These are phyloP conservation scores for Verticillium dahliae DNA, from an alignment of 2,329 filamentous ascomycete species.

Conservation along the genomic window DNA sequence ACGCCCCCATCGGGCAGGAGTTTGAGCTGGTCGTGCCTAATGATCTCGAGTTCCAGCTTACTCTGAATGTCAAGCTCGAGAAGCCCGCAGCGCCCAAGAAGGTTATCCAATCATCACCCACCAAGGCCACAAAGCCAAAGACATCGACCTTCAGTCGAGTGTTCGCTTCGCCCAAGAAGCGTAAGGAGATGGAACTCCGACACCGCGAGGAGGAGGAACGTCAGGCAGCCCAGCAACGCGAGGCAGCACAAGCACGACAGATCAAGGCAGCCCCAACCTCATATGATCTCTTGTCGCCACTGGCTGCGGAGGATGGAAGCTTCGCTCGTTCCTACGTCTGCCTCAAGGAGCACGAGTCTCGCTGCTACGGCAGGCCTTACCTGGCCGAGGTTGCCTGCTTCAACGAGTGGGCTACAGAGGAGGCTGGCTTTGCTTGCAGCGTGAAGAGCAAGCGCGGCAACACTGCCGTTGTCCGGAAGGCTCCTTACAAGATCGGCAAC, in stretches of 20 bases:
- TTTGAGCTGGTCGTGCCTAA: slow-evolving; percentile 97
- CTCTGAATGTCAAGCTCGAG: slow-evolving; percentile 89
- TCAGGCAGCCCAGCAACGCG: slow-evolving; percentile 55
- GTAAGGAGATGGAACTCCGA: slow-evolving; percentile 84
- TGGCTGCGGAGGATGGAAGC: slow-evolving; percentile 86
- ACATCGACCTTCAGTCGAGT: slow-evolving; percentile 86
- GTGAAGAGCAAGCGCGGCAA: slow-evolving; percentile 88
- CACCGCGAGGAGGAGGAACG: slow-evolving; percentile 79
- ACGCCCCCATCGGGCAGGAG: slow-evolving; percentile 92
- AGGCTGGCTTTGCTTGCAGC: slow-evolving; percentile 69
- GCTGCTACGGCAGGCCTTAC: slow-evolving; percentile 82
- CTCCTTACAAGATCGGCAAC: slow-evolving; percentile 96
- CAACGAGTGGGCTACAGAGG: slow-evolving; percentile 97
- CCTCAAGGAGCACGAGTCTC: slow-evolving; percentile 83
- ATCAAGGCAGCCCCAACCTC: slow-evolving; percentile 60
- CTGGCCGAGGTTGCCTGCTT: slow-evolving; percentile 89
- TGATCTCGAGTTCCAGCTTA: slow-evolving; percentile 97
- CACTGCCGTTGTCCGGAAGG: slow-evolving; percentile 65
- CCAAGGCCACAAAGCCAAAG: slow-evolving; percentile 64
- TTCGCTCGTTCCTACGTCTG: slow-evolving; percentile 93
- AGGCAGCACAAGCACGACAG: slow-evolving; percentile 53
- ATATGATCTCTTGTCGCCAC: slow-evolving; percentile 80
- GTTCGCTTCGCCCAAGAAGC: slow-evolving; percentile 92
- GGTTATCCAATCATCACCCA: slow-evolving; percentile 41
- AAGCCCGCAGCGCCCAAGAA: slow-evolving; percentile 60